Evolutionary conservation across 106 monocot species (phyloP).

Genomic region (Dendrobium nobile): DNA sequence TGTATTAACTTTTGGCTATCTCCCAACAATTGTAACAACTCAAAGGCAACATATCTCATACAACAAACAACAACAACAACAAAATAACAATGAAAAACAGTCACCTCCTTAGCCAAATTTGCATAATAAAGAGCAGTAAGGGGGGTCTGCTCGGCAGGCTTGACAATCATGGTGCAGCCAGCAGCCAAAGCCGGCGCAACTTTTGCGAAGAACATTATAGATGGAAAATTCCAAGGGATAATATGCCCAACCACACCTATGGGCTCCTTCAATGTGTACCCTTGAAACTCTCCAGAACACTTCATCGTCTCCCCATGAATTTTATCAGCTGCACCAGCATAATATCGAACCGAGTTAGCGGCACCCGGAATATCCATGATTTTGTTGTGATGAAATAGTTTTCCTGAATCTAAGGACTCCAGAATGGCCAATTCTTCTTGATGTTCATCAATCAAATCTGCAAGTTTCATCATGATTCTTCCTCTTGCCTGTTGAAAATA

Average conservation of each 20-base stretch:
- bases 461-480: conserved; percentile 49
- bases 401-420: conserved; percentile 54
- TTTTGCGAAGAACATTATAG: conserved; percentile 56
- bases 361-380: conserved; percentile 31
- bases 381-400: conserved; percentile 30
- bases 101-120: conserved; percentile 48
- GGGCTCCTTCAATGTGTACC: conserved; percentile 63
- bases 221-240: conserved; percentile 67
- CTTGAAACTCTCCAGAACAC: conserved; percentile 27
- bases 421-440: conserved; percentile 38
- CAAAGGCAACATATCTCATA: not conserved
- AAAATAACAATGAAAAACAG: too few species aligned
- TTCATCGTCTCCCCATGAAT: conserved; percentile 64
- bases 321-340: conserved; percentile 66
- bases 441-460: conserved; percentile 48
- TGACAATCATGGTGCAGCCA: conserved; percentile 68
- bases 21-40: not conserved
- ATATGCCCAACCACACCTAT: conserved; percentile 66
- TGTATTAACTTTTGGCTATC: too few species aligned
- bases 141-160: conserved; percentile 72
- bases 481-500: conserved; percentile 45
- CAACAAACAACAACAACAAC: not conserved
- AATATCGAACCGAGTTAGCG: conserved; percentile 32
- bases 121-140: conserved; percentile 56
- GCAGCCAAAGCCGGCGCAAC: conserved; percentile 51